Evolutionary conservation across 164 flowering plant species (phyloP), one percentile per base, ranked within the genome.

Genomic region (Chimonanthus praecox): DNA sequence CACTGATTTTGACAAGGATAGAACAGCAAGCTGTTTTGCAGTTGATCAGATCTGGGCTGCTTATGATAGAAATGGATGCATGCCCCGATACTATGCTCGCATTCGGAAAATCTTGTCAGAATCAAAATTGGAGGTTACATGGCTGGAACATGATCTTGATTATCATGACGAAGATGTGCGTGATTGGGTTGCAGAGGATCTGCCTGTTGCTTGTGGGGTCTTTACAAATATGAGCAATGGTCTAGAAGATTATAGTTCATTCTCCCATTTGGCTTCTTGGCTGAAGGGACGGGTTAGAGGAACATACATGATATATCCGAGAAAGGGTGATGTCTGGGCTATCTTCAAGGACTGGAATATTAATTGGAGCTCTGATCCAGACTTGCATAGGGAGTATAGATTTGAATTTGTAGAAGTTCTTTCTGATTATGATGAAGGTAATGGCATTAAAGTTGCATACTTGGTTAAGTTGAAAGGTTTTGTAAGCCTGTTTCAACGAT

Each of bases 61-160:
- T 60, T 95, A 88, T 85, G 99, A 93, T 82, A 73, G 77, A 47
- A 2, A 64, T 21, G 92, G 85, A 85, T 91, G 85, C 49, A 89
- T 93, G 98, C 99, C 99, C n/a, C 84, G 99, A 77, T 92, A 79
- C 77, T 95, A 93, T 85, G 97, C 90, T 68, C 78, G 67, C 51
- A 84, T 95, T 62, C 85, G 58, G 74, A 87, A 81, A 69, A 84
- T 89, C 33, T 63, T 69, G 45, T 61, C 83, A 6, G 72, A 86
- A 69, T 90, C 89, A 72, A 85, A 88, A 83, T 47, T 95, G 76
- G 67, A 54, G 62, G 83, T 95, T 62, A 83, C 85, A n/a, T 92
- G 99, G 98, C 75, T 93, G 11, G 97, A 93, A 78, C 83, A 90
- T 20, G 8, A 8, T 47, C 71, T 71, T 45, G 79, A 79, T 46